Conservation (phyloP, 176 grass and related monocot species). For the Saccharum spontaneum region DNA sequence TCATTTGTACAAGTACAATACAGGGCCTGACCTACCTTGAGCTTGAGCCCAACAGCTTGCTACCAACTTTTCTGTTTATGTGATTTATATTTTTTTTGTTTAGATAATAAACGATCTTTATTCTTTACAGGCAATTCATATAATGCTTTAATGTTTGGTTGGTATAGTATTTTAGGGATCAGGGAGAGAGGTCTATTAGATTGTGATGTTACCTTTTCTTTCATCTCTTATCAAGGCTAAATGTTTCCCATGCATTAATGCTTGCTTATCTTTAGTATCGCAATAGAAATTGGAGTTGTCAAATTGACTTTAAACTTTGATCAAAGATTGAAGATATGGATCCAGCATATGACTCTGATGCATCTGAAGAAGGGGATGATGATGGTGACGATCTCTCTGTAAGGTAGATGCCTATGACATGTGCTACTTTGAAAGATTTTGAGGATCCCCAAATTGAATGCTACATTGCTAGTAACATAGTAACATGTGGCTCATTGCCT, state of each 20-base stretch:
- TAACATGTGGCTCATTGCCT: conserved; percentile 23
- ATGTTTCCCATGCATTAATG: conserved; percentile 34
- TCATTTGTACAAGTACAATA: background rate
- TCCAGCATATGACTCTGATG: conserved; percentile 53
- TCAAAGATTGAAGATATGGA: conserved; percentile 75
- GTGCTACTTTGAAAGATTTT: conserved; percentile 27
- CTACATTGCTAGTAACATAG: conserved; percentile 14
- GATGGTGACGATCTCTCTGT: conserved; percentile 79
- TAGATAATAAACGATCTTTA: background rate
- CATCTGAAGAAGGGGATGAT: conserved; percentile 59
- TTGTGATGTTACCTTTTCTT: conserved; percentile 8
- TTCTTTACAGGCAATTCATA: background rate
- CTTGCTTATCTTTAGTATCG: conserved; percentile 44
- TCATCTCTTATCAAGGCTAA: background rate
- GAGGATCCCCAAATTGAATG: conserved; percentile 34
- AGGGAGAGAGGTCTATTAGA: background rate
- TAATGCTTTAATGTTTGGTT: background rate
- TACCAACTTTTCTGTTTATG: conserved; percentile 3
- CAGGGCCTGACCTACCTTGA: background rate
- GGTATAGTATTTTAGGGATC: conserved; percentile 15
- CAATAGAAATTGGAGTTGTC: conserved; percentile 40
- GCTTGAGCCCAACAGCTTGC: background rate
- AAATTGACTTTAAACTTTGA: conserved; percentile 61
- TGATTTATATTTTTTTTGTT: background rate
- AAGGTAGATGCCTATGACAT: conserved; percentile 52